These are phyloP conservation scores for Tetracladium setigerum DNA, from an alignment of 495 filamentous ascomycete species.

Conservation along the genomic window DNA sequence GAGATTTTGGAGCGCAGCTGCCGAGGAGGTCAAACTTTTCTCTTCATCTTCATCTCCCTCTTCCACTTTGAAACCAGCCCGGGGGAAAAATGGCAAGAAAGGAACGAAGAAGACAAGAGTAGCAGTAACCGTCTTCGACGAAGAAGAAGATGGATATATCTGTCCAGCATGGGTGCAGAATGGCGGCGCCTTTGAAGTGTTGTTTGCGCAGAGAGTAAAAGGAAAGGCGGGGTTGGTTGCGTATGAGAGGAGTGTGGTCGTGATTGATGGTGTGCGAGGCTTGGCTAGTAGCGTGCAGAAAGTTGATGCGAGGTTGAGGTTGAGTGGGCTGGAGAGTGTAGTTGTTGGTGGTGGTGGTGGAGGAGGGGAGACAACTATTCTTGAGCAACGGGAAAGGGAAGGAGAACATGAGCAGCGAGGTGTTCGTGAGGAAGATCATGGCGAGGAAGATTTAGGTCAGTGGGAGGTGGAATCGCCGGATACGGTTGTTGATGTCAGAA, in stretches of 20 bases:
- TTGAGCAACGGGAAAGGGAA: background rate
- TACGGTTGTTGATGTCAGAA: slow-evolving; percentile 12
- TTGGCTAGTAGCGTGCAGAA: slow-evolving; percentile 28
- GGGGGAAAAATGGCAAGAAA: slow-evolving; percentile 1
- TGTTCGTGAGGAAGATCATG: slow-evolving; percentile 1
- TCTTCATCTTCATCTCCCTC: no score
- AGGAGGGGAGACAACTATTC: background rate
- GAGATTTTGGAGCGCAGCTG: slow-evolving; percentile 37
- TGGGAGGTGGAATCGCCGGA: slow-evolving; percentile 19
- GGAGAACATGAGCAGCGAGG: slow-evolving; percentile 2
- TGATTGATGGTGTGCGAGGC: slow-evolving; percentile 29
- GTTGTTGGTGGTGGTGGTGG: slow-evolving; percentile 17
- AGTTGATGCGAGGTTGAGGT: slow-evolving; percentile 26
- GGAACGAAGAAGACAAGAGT: slow-evolving; percentile 22
- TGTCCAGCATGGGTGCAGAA: slow-evolving; percentile 35
- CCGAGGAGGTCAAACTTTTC: slow-evolving; percentile 16
- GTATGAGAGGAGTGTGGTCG: slow-evolving; percentile 34
- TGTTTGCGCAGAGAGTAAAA: slow-evolving; percentile 25
- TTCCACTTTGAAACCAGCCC: no score
- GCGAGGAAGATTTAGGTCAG: slow-evolving; percentile 5
- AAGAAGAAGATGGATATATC: slow-evolving; percentile 22
- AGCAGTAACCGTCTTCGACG: slow-evolving; percentile 38
- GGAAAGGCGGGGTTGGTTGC: slow-evolving; percentile 30
- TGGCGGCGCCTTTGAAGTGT: slow-evolving; percentile 26
- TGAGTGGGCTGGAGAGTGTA: slow-evolving; percentile 23